Evolutionary conservation across 179 eudicot genomes (phyloP).

Genomic region (Vitellaria paradoxa): DNA sequence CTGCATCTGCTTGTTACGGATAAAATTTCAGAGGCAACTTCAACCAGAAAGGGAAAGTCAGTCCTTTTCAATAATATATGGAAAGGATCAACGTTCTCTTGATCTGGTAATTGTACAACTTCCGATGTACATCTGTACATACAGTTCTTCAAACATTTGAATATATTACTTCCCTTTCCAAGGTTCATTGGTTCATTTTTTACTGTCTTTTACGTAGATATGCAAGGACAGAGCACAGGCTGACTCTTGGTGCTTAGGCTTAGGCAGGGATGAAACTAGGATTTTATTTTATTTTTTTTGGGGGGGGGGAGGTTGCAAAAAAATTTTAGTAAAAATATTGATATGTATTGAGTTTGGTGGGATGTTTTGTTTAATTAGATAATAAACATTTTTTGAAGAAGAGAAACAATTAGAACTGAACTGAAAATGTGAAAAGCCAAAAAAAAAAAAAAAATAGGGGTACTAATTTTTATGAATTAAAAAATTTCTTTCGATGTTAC

Average conservation of each 20-base stretch:
- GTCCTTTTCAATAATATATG: slow-evolving; percentile 33
- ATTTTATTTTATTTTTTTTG: too few species aligned
- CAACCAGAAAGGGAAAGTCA: slow-evolving; percentile 38
- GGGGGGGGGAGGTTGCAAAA: too few species aligned
- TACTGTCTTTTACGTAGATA: slow-evolving; percentile 21
- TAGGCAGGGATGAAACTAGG: slow-evolving; percentile 3
- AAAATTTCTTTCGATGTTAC: too few species aligned
- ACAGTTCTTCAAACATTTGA: too few species aligned
- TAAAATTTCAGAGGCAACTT: slow-evolving; percentile 28
- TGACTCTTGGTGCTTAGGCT: slow-evolving; percentile 41
- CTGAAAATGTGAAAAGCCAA: too few species aligned
- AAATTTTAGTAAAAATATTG: too few species aligned
- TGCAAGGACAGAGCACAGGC: slow-evolving; percentile 44
- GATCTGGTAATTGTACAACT: slow-evolving; percentile 32
- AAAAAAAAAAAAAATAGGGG: too few species aligned
- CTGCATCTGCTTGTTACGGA: slow-evolving; percentile 6
- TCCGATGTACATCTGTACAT: background rate
- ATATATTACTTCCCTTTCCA: background rate
- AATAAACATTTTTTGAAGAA: too few species aligned
- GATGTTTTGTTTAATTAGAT: too few species aligned
- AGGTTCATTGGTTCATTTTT: background rate
- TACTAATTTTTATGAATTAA: too few species aligned
- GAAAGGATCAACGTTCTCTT: slow-evolving; percentile 31
- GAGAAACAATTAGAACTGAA: too few species aligned
- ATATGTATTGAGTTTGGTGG: too few species aligned